A percentile compares a stretch with the other conserved stretches of the same genome.
Evolutionary conservation across 1,284 basidiomycete species (phyloP).

Genomic region (Cutaneotrichosporon sp.): DNA sequence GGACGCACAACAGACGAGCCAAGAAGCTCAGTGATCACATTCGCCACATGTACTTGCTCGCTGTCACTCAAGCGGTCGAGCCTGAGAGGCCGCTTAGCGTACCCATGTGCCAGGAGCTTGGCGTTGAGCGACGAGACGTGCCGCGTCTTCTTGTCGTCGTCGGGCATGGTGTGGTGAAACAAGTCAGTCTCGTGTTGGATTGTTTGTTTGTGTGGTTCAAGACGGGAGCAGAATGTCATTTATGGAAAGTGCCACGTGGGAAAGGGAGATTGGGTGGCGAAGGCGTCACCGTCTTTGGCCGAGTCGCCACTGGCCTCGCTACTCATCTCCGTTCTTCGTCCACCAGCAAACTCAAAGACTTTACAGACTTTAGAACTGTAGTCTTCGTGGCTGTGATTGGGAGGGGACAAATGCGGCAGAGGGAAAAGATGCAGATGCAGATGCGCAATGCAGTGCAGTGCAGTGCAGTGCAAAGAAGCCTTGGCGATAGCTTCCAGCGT

Average conservation of each 20-base stretch:
- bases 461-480: too few species aligned
- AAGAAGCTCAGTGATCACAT: constrained; percentile 74
- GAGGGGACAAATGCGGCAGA: not conserved
- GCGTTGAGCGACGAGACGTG: constrained; percentile 63
- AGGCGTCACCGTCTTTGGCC: not conserved
- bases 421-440: too few species aligned
- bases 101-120: constrained; percentile 77
- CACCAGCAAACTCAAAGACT: not conserved
- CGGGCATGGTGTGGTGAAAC: constrained; percentile 8
- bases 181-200: constrained; percentile 11
- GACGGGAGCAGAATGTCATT: not conserved
- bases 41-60: constrained; percentile 66
- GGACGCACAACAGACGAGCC: constrained; percentile 71
- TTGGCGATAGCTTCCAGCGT: not conserved
- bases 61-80: constrained; percentile 63
- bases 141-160: not conserved
- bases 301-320: not conserved
- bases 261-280: constrained; percentile 5
- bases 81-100: constrained; percentile 59
- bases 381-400: not conserved
- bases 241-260: not conserved
- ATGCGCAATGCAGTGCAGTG: too few species aligned
- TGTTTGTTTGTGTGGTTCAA: constrained; percentile 14
- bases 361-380: too few species aligned
- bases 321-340: not conserved